Base-by-base conservation (phyloP, 306 rosid species). In the Lithocarpus polystachyus region DNA sequence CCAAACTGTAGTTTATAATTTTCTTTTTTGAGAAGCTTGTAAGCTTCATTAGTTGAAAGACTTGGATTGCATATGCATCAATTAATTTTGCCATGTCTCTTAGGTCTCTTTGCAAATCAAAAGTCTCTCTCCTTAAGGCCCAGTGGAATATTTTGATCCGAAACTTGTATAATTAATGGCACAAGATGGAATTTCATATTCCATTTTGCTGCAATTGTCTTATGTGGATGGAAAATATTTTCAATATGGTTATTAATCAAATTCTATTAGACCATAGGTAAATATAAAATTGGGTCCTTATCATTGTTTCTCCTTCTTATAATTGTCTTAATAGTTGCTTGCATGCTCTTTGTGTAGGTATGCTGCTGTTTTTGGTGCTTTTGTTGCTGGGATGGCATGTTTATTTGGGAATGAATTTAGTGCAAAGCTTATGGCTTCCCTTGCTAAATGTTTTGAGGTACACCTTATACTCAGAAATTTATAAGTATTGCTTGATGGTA, bases 361-460 rank as follows among this genome's bases (percentile, higher is more conserved):
- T 89, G 98, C 99, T 85, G 97, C 97, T 57, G 88, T 90, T 64
- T 95, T 95, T 77, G 93, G 93, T 53, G 89, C 99, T 35, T 90
- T 91, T 85, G 98, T 95, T 76, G 96, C 97, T 19, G 98, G 97
- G 71, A 89, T 91, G 93, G 86, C 97, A 67, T 89, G 97, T 82
- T 79, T 87, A 75, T 89, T 90, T 33, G 99, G 99, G 84, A 75
- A 83, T 35, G 94, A 95, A 81, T 92, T 91, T 54, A 80, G 97
- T 53, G 98, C 98, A 23, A 91, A 86, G 85, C 83, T 95, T 86
- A 72, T 91, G 93, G 93, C 92, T 59, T 87, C 95, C 69, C 87
- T 92, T 86, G 94, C 99, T 48, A 86, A 87, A 87, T 88, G 86
- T 68, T 92, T 91, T 73, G 98, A 92, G 97, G 98, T 95, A 81